Base-by-base conservation (phyloP, 805 yeast species). In the Scheffersomyces ergatensis region DNA sequence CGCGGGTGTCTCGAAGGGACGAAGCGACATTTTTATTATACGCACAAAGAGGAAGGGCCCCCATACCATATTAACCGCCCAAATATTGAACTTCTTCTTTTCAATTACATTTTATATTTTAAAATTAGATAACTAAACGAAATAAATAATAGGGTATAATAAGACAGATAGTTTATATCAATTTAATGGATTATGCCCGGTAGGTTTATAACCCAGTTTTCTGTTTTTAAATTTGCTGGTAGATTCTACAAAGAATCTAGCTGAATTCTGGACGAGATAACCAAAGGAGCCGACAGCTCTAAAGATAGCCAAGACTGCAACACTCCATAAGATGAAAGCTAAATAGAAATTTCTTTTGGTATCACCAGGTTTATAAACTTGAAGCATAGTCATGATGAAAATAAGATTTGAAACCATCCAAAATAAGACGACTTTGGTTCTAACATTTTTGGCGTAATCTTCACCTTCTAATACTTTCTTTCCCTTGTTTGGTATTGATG, bases 361-460 rank as follows among this genome's bases (percentile, higher is more conserved):
- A 31, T 85, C 77, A 38, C 81, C 82, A 2, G 90, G 77, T 6
- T 74, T 68, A 55, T 83, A 90, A 15, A 89, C 83, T 62, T 92
- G 95, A 13, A 90, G 78, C 63, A 93, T 83, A 6, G 93, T 80
- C 90, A 92, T 84, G 34, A 89, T 83, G 51, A 93, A 72, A 18
- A 90, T 67, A 54, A 89, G 67, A 60, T 93, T 93, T 20, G 85
- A 71, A 36, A 90, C 72, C 74, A 93, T 77, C 99, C 99, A 93
- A n/a, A 80, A 66, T 54, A 93, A 76, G n/a, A 93, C 99, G 38
- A 93, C 97, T 50, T 93, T 77, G 1, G 99, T 88, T 67, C 99
- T 82, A 17, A 93, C 85, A 58, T 92, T 96, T 57, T 96, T 81
- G 58, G 93, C 95, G 60, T 93, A 92, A 60, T 93, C 99, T 51